These are phyloP conservation scores for Drechslera avenae DNA, from an alignment of 2,329 filamentous ascomycete genomes.

Conservation along the genomic window DNA sequence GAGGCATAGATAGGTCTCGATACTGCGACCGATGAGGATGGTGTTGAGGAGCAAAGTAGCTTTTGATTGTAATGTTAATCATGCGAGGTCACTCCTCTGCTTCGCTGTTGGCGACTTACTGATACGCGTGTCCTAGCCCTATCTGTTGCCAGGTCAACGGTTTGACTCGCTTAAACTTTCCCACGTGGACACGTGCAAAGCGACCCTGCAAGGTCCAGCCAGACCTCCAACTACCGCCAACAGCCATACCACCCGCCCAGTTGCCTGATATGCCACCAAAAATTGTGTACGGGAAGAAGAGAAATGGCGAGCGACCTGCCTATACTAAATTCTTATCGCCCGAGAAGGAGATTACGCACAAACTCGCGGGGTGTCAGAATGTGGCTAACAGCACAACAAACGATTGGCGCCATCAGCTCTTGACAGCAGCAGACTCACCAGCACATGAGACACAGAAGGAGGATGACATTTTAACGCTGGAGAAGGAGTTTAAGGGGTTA, in stretches of 20 bases:
- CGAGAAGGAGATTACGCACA: constrained; percentile 27
- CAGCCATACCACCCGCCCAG: constrained; percentile 6
- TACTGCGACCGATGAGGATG: constrained; percentile 3
- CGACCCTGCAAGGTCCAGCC: constrained; percentile 1
- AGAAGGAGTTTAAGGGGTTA: constrained; percentile 8
- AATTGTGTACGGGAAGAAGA: constrained; percentile 32
- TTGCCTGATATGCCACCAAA: constrained; percentile 27
- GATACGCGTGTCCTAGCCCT: neutral
- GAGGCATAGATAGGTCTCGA: constrained; percentile 7
- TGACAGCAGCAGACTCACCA: constrained; percentile 3
- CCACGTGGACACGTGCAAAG: constrained; percentile 6
- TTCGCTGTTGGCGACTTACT: too few species aligned
- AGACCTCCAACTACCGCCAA: constrained; percentile 5
- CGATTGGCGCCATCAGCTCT: constrained; percentile 10
- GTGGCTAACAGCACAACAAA: constrained; percentile 3
- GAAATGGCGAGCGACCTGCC: constrained; percentile 32
- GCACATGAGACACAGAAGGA: constrained; percentile 1
- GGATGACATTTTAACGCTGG: constrained; percentile 6
- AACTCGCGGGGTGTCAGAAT: neutral
- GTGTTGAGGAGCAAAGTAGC: constrained; percentile 1
- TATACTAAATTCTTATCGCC: constrained; percentile 37
- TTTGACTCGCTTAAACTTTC: constrained; percentile 14
- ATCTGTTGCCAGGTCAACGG: constrained; percentile 6
- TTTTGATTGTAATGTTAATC: constrained; percentile 16
- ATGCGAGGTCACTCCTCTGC: neutral